These are phyloP conservation scores for Fagopyrum esculentum DNA, from an alignment of 148 eudicot genomes.

Conservation along the genomic window DNA sequence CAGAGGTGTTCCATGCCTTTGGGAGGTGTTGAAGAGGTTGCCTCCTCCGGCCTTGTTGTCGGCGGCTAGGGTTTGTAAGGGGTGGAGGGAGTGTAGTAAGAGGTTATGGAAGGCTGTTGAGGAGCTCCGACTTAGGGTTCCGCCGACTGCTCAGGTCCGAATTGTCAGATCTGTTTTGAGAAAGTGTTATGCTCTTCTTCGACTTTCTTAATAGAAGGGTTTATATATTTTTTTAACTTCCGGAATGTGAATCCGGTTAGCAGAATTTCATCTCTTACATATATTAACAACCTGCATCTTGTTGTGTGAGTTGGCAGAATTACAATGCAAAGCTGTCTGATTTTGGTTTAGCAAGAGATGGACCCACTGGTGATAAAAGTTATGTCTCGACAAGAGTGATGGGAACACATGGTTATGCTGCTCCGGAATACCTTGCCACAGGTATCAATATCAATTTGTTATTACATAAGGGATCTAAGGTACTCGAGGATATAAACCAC, in stretches of 20 bases:
- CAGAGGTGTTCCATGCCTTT: conserved; percentile 48
- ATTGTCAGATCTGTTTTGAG: conserved; percentile 59
- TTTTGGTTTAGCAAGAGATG: conserved; percentile 38
- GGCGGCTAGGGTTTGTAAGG: conserved; percentile 75
- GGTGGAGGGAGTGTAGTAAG: conserved; percentile 66
- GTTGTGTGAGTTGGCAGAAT: conserved; percentile 18
- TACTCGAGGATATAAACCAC: neutral
- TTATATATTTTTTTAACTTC: too few relatives aligned
- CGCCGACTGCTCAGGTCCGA: conserved; percentile 44
- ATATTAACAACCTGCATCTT: neutral
- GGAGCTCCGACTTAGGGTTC: conserved; percentile 79
- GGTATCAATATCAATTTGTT: conserved; percentile 15
- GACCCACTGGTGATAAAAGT: conserved; percentile 32
- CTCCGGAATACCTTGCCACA: conserved; percentile 37
- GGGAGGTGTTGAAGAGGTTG: conserved; percentile 67
- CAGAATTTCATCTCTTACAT: neutral
- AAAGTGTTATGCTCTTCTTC: conserved; percentile 59
- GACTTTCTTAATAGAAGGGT: too few relatives aligned
- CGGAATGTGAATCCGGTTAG: too few relatives aligned
- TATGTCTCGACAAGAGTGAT: conserved; percentile 33
- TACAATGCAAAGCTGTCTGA: conserved; percentile 34
- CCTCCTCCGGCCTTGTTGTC: conserved; percentile 56
- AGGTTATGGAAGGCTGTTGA: conserved; percentile 63
- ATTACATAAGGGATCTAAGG: neutral
- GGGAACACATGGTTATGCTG: conserved; percentile 40